Evolutionary conservation across 2,329 filamentous ascomycete genomes (phyloP).

Genomic region (Colletotrichum lini): DNA sequence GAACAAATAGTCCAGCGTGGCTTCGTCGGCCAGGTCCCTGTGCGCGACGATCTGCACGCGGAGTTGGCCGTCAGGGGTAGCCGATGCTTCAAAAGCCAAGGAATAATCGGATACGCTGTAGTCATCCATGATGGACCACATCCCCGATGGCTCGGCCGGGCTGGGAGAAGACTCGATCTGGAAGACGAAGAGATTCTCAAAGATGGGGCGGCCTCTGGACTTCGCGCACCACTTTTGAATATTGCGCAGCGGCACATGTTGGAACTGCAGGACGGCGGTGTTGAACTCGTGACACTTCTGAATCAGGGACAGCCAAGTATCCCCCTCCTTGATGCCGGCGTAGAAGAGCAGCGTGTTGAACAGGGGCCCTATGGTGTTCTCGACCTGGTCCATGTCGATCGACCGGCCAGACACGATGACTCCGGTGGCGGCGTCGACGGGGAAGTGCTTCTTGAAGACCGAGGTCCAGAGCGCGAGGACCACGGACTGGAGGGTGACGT

Average conservation of each 20-base stretch:
- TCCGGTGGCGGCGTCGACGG: constrained; percentile 72
- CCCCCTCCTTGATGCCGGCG: constrained; percentile 57
- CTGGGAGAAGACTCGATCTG: constrained; percentile 63
- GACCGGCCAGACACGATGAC: constrained; percentile 84
- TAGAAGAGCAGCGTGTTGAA: constrained; percentile 91
- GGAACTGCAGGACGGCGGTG: constrained; percentile 76
- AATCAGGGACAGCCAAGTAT: constrained; percentile 74
- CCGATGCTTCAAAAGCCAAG: constrained; percentile 81
- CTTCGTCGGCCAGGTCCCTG: constrained; percentile 52
- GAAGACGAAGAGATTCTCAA: constrained; percentile 88
- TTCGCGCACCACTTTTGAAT: constrained; percentile 82
- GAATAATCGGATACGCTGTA: constrained; percentile 76
- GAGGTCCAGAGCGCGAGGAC: constrained; percentile 82
- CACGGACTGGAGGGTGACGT: constrained; percentile 84
- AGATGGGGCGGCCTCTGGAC: constrained; percentile 69
- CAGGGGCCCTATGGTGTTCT: constrained; percentile 82
- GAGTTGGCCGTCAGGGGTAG: constrained; percentile 63
- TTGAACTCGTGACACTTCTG: constrained; percentile 80
- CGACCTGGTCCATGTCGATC: constrained; percentile 76
- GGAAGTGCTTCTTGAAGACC: constrained; percentile 68
- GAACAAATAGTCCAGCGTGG: constrained; percentile 54
- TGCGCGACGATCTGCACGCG: constrained; percentile 73
- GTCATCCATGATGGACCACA: constrained; percentile 71
- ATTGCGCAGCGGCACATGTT: constrained; percentile 83
- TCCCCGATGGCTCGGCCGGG: constrained; percentile 41